phyloP scores from a whole-genome alignment of 305 asterid species.

The Solanum hybrid region DNA sequence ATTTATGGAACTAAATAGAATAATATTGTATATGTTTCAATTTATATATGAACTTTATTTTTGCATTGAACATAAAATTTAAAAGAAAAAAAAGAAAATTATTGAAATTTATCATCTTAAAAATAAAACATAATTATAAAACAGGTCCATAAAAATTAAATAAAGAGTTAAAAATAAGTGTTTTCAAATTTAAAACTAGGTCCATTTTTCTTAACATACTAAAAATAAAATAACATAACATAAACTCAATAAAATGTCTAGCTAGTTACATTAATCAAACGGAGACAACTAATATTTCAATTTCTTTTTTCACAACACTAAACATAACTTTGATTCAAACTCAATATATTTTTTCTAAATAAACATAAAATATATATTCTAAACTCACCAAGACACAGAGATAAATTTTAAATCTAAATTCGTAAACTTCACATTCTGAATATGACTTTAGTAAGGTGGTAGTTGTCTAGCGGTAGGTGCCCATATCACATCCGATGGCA shows the following conservation, averaged over 20 bases:
- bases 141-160: not conserved
- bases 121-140: not conserved
- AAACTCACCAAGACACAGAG: not conserved
- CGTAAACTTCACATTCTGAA: not conserved
- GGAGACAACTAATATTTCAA: not conserved
- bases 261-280: not conserved
- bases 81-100: not conserved
- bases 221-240: not conserved
- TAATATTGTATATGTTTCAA: not conserved
- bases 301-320: not conserved
- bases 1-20: not conserved
- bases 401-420: not conserved
- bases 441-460: not conserved
- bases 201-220: not conserved
- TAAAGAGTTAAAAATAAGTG: not conserved
- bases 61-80: not conserved
- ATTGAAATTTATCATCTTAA: not conserved
- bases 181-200: not conserved
- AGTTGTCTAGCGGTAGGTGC: constrained; percentile 36
- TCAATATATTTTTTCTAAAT: not conserved
- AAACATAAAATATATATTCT: not conserved
- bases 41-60: not conserved
- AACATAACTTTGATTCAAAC: not conserved
- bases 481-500: constrained; percentile 38
- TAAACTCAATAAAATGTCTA: not conserved